These are phyloP conservation scores for Torulaspora franciscae DNA, from an alignment of 805 yeast genomes.

Conservation along the genomic window DNA sequence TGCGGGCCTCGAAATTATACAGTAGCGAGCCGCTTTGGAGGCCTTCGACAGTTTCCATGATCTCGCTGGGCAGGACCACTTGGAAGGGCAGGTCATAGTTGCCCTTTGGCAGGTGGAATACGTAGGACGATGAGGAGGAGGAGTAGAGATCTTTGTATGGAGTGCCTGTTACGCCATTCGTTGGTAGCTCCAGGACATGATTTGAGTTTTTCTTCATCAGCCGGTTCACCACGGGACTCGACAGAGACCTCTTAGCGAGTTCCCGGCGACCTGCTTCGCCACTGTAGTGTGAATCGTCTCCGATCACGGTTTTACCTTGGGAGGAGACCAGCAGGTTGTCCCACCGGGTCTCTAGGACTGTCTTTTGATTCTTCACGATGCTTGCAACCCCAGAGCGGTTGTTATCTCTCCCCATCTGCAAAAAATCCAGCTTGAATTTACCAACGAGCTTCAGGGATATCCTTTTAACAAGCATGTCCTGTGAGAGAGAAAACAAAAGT, in stretches of 20 bases:
- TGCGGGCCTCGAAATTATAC: conserved; percentile 67
- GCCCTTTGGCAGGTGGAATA: conserved; percentile 52
- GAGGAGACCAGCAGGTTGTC: conserved; percentile 44
- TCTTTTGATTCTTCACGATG: conserved; percentile 47
- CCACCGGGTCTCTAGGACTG: conserved; percentile 71
- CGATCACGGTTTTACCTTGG: conserved; percentile 29
- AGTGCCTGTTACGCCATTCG: conserved; percentile 33
- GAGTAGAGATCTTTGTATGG: conserved; percentile 29
- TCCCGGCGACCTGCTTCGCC: conserved; percentile 1
- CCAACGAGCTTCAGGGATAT: conserved; percentile 60
- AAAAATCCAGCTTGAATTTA: conserved; percentile 55
- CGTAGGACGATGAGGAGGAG: conserved; percentile 9
- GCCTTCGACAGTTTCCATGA: conserved; percentile 87
- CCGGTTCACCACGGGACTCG: conserved; percentile 14
- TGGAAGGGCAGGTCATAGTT: conserved; percentile 85
- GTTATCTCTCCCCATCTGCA: conserved; percentile 41
- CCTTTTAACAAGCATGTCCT: conserved; percentile 58
- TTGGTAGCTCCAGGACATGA: conserved; percentile 27
- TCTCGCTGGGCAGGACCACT: conserved; percentile 71
- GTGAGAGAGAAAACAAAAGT: conserved; percentile 64
- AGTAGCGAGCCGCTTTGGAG: conserved; percentile 69
- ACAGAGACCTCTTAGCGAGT: conserved; percentile 10
- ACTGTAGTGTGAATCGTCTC: conserved; percentile 7
- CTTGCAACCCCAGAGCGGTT: conserved; percentile 33
- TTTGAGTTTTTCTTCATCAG: conserved; percentile 12